Evolutionary conservation across 2,329 filamentous ascomycete genomes (phyloP), one percentile per base, ranked within the genome.

Genomic region (Aspergillus clavatus): DNA sequence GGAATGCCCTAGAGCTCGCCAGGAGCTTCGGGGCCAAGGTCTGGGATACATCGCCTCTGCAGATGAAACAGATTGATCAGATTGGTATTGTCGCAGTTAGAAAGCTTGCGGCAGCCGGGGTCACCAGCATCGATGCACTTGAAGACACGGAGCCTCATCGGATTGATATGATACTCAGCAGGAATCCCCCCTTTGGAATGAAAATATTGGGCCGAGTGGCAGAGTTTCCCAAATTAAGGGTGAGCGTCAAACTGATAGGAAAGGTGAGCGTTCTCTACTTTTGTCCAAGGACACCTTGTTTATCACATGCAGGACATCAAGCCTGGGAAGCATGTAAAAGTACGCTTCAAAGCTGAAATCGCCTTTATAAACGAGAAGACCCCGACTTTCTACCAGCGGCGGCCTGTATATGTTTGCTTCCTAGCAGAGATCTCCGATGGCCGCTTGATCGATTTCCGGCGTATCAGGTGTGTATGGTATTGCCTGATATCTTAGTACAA

Each of bases 31-130:
- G 81, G 18, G 86, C 89, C 2, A 80, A 78, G 47, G 77, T 77
- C 1, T 95, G 90, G 93, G 93, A 98, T 58, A 82, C 86, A 26
- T 86, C 83, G 2, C 80, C 87, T 0, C 74, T 85, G 18, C 87
- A 96, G 54, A 78, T 98, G 59, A 85, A 86, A 48, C 91, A 97
- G 63, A 77, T 98, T 1, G 81, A 87, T 0, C 79, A 82, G 2
- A 79, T 97, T 49, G 93, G 93, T 0, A 73, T 81, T 4, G 87
- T 83, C 1, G 79, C 80, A n/a, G 82, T 87, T 52, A 79, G 84
- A 28, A 93, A 86, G 62, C 76, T 97, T 35, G 78, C 81, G 3
- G 76, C 78, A 29, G 82, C 81, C n/a, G 82, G 83, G 0, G 79
- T 97, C 43, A 80, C 72, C 22, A 86, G 74, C 4, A 81, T 97